phyloP scores from a whole-genome alignment of 2,329 filamentous ascomycete genomes.

The Aureobasidium sp. region DNA sequence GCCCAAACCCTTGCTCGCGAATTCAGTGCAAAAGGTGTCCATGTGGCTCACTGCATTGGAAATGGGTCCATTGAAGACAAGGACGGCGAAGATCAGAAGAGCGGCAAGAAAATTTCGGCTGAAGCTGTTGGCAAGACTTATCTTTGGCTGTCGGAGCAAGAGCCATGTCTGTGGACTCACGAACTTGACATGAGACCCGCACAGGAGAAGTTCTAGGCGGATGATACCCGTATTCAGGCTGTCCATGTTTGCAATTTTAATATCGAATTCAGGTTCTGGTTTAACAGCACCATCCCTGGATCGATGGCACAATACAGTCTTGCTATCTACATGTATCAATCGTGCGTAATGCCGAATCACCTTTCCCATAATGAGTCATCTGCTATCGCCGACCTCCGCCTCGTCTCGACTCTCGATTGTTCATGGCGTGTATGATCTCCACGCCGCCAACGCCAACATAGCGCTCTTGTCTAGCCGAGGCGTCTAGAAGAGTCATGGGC shows the following conservation, averaged over 20 bases:
- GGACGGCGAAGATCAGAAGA: conserved; percentile 37
- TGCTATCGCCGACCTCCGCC: not conserved
- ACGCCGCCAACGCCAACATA: not conserved
- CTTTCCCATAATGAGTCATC: too few species aligned
- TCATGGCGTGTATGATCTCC: too few species aligned
- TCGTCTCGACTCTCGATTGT: not conserved
- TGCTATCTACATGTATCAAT: not conserved
- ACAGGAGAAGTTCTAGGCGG: conserved; percentile 38
- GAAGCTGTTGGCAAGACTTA: conserved; percentile 51
- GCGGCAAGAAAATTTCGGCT: conserved; percentile 48
- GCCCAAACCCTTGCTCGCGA: conserved; percentile 49
- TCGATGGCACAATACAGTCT: not conserved
- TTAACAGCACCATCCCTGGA: too few species aligned
- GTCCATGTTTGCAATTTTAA: not conserved
- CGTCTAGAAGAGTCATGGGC: too few species aligned
- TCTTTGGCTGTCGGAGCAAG: conserved; percentile 41
- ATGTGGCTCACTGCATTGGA: conserved; percentile 50
- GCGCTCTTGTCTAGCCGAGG: not conserved
- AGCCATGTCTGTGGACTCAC: conserved; percentile 43
- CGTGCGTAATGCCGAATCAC: not conserved
- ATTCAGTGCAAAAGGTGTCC: conserved; percentile 47
- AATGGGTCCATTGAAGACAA: conserved; percentile 48
- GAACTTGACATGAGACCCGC: conserved; percentile 44
- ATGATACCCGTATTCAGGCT: too few species aligned
- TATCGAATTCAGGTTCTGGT: not conserved